Evolutionary conservation across 305 asterid species (phyloP), one percentile per base, ranked within the genome.

Genomic region (Fraxinus sp.): DNA sequence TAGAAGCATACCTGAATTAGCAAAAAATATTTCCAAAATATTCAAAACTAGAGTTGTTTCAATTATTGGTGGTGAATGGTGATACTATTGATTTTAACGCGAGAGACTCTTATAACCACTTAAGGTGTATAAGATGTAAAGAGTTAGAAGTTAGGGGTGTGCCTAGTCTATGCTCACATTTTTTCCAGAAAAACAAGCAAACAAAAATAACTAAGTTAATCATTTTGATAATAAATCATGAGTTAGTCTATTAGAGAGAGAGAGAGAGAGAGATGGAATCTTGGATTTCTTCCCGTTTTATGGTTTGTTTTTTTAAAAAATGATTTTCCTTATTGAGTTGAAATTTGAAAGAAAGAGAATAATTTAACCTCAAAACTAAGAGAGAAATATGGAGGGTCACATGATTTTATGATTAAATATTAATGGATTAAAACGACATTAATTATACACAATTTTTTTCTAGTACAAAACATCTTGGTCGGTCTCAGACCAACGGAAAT

Each of bases 321-420:
- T 57, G 68, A 7, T 71, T 85, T 72, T 30, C 14, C 20, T 78
- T 68, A 32, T 70, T 14, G 66, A 49, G 3, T 24, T 35, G 78
- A 78, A 75, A 70, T n/a, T 46, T 36, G 52, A 57, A 39, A 26
- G 52, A 85, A 37, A 18, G 55, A 85, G 77, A 80, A 26, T 75
- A 37, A 36, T 39, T 20, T 22, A 37, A 36, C 26, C 59, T 36
- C 14, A 39, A 36, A 30, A 37, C 52, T 11, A 57, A 32, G 83
- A 83, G 87, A 85, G 24, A 55, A 84, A 83, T 32, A 72, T 37
- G 83, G 86, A 46, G 59, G 68, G 66, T 79, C 84, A 24, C 16
- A 64, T 2, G 73, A 64, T 64, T 24, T 55, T 57, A 57, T 57
- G 68, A 57, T 57, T 57, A 57, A 57, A 46, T 24, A 26, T 26